Percentiles rank a stretch among this genome's conserved stretches.
Conservation (phyloP, 768 basidiomycete genomes). For the Cystobasidium onofrii region DNA sequence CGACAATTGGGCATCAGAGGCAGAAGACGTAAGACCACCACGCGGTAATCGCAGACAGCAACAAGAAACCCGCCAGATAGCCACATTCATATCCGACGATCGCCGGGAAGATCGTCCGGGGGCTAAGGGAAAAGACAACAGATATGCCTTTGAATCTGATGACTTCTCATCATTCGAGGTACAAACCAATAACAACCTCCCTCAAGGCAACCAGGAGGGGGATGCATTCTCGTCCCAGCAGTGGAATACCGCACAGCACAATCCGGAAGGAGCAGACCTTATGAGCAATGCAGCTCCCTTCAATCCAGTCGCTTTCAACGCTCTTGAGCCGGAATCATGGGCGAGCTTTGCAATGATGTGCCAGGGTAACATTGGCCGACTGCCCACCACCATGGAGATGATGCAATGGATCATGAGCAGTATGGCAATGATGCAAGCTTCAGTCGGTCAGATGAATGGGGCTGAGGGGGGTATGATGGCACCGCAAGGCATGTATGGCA, state of each 20-base stretch:
- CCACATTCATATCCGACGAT: background rate
- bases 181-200: background rate
- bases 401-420: slow-evolving; percentile 19
- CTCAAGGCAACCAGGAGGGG: background rate
- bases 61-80: background rate
- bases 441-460: background rate
- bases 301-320: background rate
- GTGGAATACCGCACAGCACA: background rate
- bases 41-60: background rate
- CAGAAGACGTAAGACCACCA: background rate
- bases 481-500: background rate
- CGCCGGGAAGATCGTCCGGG: background rate
- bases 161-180: background rate
- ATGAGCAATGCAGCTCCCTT: background rate
- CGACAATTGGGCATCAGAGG: background rate
- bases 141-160: background rate
- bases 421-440: slow-evolving; percentile 22
- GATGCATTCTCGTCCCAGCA: background rate
- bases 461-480: background rate
- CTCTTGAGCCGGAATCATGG: slow-evolving; percentile 18
- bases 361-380: background rate
- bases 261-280: background rate
- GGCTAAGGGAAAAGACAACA: background rate
- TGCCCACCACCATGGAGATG: slow-evolving; percentile 24
- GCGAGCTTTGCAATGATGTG: slow-evolving; percentile 24